Conservation (phyloP, 2,329 filamentous ascomycete genomes). For the Neopestalotiopsis sp. region DNA sequence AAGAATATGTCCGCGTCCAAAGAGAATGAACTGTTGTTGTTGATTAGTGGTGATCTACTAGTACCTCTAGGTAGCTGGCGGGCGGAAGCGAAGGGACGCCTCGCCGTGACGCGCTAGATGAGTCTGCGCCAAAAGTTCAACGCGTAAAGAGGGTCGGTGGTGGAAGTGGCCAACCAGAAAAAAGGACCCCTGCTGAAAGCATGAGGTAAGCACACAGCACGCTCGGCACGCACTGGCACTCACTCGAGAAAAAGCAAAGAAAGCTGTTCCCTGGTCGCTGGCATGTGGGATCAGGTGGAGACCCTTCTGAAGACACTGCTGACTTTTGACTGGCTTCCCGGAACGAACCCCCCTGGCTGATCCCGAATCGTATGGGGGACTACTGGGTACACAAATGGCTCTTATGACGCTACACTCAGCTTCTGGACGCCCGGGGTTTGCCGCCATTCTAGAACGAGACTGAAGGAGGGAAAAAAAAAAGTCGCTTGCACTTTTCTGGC, state of each 20-base stretch:
- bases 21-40: background rate
- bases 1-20: background rate
- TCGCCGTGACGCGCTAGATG: slow-evolving; percentile 4
- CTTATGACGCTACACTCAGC: slow-evolving; percentile 16
- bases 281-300: slow-evolving; percentile 1
- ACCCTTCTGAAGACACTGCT: background rate
- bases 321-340: background rate
- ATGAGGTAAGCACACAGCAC: background rate
- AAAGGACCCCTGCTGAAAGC: background rate
- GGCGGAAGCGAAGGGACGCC: background rate
- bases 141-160: slow-evolving; percentile 15
- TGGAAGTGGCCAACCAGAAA: background rate
- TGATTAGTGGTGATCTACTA: background rate
- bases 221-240: background rate
- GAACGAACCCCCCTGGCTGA: background rate
- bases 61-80: background rate
- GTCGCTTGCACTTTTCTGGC: slow-evolving; percentile 12
- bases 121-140: background rate
- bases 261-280: too few relatives aligned
- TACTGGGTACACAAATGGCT: background rate
- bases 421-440: background rate
- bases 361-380: background rate
- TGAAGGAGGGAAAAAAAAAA: background rate
- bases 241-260: background rate
- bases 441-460: background rate